These are phyloP conservation scores for Neonectria ditissima DNA, from an alignment of 2,329 filamentous ascomycete genomes.

Conservation along the genomic window DNA sequence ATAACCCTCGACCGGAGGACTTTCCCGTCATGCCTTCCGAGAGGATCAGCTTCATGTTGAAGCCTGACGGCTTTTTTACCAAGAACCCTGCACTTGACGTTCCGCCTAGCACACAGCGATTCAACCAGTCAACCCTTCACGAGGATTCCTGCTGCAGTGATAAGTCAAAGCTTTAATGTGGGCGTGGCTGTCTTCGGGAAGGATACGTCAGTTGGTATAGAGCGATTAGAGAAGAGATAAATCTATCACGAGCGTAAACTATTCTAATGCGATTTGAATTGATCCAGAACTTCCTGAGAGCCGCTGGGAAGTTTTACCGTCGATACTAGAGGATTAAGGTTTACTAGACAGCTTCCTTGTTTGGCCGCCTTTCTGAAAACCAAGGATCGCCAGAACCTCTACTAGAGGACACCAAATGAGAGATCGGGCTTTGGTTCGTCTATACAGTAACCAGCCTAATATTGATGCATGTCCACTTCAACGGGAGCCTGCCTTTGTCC, in stretches of 20 bases:
- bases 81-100: slow-evolving; percentile 60
- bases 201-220: neutral
- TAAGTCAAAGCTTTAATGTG: slow-evolving; percentile 3
- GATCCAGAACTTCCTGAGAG: neutral
- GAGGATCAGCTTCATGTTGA: slow-evolving; percentile 58
- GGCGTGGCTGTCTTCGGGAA: too few relatives aligned
- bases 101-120: slow-evolving; percentile 8
- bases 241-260: neutral
- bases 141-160: slow-evolving; percentile 8
- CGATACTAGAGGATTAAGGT: neutral
- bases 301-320: neutral
- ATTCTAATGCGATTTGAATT: too few relatives aligned
- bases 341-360: too few relatives aligned
- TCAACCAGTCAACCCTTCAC: slow-evolving; percentile 4
- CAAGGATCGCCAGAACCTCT: too few relatives aligned
- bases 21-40: slow-evolving; percentile 76
- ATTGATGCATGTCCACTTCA: too few relatives aligned
- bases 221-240: neutral
- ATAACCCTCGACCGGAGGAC: slow-evolving; percentile 66
- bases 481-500: too few relatives aligned
- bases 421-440: too few relatives aligned
- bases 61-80: slow-evolving; percentile 63
- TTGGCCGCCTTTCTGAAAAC: too few relatives aligned
- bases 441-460: too few relatives aligned
- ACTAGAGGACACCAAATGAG: too few relatives aligned